Conservation (phyloP, 1,284 basidiomycete species). For the Ustilago hordei region DNA sequence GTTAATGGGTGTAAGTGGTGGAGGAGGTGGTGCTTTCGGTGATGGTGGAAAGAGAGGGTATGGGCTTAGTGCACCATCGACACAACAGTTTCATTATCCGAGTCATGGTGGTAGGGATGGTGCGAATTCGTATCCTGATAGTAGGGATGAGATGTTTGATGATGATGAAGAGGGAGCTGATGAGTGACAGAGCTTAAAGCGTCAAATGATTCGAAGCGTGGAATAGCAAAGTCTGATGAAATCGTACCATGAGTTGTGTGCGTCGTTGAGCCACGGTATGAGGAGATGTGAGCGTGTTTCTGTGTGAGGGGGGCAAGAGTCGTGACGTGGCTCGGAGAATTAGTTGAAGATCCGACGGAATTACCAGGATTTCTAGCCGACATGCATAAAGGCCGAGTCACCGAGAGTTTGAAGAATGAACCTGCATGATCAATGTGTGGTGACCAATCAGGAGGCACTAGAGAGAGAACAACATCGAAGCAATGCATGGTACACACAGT, state of each 20-base stretch:
- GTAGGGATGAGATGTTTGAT: slow-evolving; percentile 31
- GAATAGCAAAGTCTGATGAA: background rate
- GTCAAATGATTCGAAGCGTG: background rate
- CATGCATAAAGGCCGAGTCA: too few relatives aligned
- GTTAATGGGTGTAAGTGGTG: slow-evolving; percentile 17
- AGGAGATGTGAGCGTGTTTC: background rate
- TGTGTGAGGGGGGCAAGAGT: background rate
- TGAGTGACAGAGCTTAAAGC: background rate
- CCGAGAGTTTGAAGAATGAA: too few relatives aligned
- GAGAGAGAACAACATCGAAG: too few relatives aligned
- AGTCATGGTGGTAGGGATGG: background rate
- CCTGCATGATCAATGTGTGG: too few relatives aligned
- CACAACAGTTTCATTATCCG: slow-evolving; percentile 46
- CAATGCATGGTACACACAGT: too few relatives aligned
- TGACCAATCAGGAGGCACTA: too few relatives aligned
- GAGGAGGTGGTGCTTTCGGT: slow-evolving; percentile 12
- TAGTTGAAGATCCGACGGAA: too few relatives aligned
- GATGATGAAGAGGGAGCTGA: slow-evolving; percentile 17
- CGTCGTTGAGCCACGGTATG: background rate
- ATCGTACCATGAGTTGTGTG: background rate
- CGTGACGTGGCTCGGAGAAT: slow-evolving; percentile 22
- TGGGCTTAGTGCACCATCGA: slow-evolving; percentile 33
- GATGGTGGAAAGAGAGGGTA: slow-evolving; percentile 25
- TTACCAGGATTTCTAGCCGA: too few relatives aligned
- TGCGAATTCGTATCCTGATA: slow-evolving; percentile 28